A percentile compares a stretch with the other conserved stretches of the same genome.
Conservation (phyloP, 441 rosid genomes). For the Bocquillonia castaneifolia region DNA sequence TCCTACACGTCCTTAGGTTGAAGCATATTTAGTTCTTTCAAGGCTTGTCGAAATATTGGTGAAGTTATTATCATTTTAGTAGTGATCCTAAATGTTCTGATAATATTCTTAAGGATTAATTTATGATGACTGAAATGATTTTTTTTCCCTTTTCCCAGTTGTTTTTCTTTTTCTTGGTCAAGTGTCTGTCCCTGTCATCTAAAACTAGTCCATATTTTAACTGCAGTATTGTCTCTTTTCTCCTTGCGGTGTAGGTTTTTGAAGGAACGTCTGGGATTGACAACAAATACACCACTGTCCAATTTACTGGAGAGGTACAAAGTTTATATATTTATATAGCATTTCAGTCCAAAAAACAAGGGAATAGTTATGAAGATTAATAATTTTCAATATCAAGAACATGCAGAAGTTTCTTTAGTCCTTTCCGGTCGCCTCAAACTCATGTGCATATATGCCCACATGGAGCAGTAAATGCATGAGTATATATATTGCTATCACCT, state of each 20-base stretch:
- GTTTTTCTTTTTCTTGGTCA: background rate
- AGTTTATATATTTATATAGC: background rate
- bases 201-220: background rate
- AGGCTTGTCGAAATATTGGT: background rate
- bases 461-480: background rate
- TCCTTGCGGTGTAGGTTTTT: conserved; percentile 58
- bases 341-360: background rate
- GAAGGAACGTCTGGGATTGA: conserved; percentile 97
- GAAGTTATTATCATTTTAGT: background rate
- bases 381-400: background rate
- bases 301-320: conserved; percentile 88
- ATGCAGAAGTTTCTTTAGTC: too few species aligned
- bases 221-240: background rate
- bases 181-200: background rate
- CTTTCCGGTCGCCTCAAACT: too few species aligned
- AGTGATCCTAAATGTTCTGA: background rate
- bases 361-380: background rate
- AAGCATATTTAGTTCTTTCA: background rate
- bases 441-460: background rate
- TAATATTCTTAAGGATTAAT: background rate
- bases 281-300: conserved; percentile 87
- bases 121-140: background rate
- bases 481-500: background rate
- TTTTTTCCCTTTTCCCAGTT: background rate
- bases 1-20: background rate